Conservation (phyloP, 2,329 filamentous ascomycete species). For the Apiospora saccharicola region DNA sequence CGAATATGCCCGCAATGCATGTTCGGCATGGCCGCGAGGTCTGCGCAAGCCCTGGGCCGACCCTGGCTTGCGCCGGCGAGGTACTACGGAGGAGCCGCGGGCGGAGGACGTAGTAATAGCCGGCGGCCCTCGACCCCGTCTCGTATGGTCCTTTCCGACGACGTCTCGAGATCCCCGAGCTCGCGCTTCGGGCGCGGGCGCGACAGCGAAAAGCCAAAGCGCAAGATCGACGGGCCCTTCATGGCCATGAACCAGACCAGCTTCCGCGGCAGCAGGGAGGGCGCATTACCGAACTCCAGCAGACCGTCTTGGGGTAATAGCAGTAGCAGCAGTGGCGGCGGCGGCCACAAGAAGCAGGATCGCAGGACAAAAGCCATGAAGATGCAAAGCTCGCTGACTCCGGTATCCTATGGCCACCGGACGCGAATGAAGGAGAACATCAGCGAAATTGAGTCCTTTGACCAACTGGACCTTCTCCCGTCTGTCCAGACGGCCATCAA, state of each 20-base stretch:
- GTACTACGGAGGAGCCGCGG: slow-evolving; percentile 23
- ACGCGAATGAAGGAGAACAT: slow-evolving; percentile 47
- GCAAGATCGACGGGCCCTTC: slow-evolving; percentile 27
- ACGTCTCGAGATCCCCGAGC: slow-evolving; percentile 25
- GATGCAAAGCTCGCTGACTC: slow-evolving; percentile 85
- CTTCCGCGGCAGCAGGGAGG: slow-evolving; percentile 32
- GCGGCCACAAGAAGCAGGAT: slow-evolving; percentile 51
- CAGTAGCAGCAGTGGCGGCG: slow-evolving; percentile 32
- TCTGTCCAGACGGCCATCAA: slow-evolving; percentile 73
- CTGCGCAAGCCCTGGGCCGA: slow-evolving; percentile 22
- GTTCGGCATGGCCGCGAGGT: slow-evolving; percentile 24
- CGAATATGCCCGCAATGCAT: slow-evolving; percentile 31
- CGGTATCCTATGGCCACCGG: slow-evolving; percentile 77
- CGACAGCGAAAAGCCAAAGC: slow-evolving; percentile 28
- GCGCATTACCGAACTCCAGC: slow-evolving; percentile 38
- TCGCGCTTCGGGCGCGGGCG: slow-evolving; percentile 26
- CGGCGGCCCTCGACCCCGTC: slow-evolving; percentile 27
- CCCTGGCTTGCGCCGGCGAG: slow-evolving; percentile 26
- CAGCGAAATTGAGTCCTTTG: slow-evolving; percentile 77
- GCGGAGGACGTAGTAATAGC: neutral
- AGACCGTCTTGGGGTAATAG: slow-evolving; percentile 39
- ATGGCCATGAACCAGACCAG: slow-evolving; percentile 35
- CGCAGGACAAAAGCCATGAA: slow-evolving; percentile 82
- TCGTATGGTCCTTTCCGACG: slow-evolving; percentile 30
- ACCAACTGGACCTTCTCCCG: slow-evolving; percentile 79